A percentile compares a stretch with the other conserved stretches of the same genome.
These are phyloP conservation scores for Begonia fuchsioides DNA, from an alignment of 306 rosid species.

Conservation along the genomic window DNA sequence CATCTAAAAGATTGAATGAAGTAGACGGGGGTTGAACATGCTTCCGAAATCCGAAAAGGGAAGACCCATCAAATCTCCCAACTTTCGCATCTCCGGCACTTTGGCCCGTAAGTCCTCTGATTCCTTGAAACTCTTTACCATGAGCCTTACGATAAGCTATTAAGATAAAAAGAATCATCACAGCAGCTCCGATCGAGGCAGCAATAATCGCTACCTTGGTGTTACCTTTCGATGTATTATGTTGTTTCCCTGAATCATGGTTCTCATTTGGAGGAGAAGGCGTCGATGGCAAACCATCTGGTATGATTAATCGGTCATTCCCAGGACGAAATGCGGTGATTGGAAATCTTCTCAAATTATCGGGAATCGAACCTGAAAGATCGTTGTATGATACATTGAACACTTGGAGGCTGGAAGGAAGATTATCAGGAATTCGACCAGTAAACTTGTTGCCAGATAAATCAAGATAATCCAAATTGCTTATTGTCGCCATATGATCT, in stretches of 20 bases:
- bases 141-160: constrained; percentile 79
- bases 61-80: constrained; percentile 51
- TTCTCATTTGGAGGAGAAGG: constrained; percentile 32
- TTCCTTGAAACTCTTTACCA: constrained; percentile 56
- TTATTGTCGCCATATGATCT: constrained; percentile 55
- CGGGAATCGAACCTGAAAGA: constrained; percentile 62
- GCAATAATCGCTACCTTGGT: constrained; percentile 82
- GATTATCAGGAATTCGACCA: constrained; percentile 68
- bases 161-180: constrained; percentile 79
- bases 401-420: constrained; percentile 33
- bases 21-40: constrained; percentile 52
- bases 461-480: constrained; percentile 59
- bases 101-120: constrained; percentile 49
- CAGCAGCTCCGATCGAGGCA: constrained; percentile 79
- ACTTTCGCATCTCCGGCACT: constrained; percentile 56
- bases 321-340: constrained; percentile 61
- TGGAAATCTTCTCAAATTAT: constrained; percentile 50
- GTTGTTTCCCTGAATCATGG: constrained; percentile 16
- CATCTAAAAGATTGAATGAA: constrained; percentile 72
- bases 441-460: constrained; percentile 65
- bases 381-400: constrained; percentile 81
- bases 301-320: constrained; percentile 36
- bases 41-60: constrained; percentile 63
- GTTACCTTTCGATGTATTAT: constrained; percentile 42
- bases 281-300: constrained; percentile 9